These are phyloP conservation scores for Coemansia sp. DNA, from an alignment of 192 early-diverging fungal species.

Conservation along the genomic window DNA sequence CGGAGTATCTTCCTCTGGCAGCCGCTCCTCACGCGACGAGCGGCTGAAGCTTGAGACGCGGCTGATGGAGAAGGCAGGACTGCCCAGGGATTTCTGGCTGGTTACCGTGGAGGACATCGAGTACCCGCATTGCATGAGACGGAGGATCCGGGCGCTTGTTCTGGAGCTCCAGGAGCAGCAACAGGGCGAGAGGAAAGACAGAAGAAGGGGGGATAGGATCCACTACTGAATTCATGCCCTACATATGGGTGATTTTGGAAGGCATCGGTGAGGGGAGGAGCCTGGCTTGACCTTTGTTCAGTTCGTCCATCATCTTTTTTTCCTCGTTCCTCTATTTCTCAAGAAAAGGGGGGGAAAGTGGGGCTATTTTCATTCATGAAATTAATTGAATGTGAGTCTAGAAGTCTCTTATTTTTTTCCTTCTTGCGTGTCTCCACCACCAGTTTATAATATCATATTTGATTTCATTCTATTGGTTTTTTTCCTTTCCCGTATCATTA, in stretches of 20 bases:
- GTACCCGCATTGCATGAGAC: conserved; percentile 52
- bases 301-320: too few species aligned
- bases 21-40: conserved; percentile 25
- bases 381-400: not conserved
- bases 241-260: not conserved
- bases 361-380: not conserved
- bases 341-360: too few species aligned
- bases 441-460: too few species aligned
- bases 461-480: too few species aligned
- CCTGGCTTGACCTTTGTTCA: too few species aligned
- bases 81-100: conserved; percentile 52
- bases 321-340: too few species aligned
- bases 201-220: not conserved
- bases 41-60: conserved; percentile 28
- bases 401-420: not conserved
- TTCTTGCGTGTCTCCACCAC: not conserved
- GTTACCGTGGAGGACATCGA: conserved; percentile 56
- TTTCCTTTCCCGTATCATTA: too few species aligned
- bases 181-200: conserved; percentile 5
- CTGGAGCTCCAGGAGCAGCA: conserved; percentile 36
- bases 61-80: conserved; percentile 48
- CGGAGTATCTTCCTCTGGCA: too few species aligned
- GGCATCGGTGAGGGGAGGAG: too few species aligned
- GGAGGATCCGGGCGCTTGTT: conserved; percentile 41
- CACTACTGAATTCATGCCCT: not conserved